phyloP scores from a whole-genome alignment of 768 basidiomycete genomes.

The Candolleomyces efflorescens region DNA sequence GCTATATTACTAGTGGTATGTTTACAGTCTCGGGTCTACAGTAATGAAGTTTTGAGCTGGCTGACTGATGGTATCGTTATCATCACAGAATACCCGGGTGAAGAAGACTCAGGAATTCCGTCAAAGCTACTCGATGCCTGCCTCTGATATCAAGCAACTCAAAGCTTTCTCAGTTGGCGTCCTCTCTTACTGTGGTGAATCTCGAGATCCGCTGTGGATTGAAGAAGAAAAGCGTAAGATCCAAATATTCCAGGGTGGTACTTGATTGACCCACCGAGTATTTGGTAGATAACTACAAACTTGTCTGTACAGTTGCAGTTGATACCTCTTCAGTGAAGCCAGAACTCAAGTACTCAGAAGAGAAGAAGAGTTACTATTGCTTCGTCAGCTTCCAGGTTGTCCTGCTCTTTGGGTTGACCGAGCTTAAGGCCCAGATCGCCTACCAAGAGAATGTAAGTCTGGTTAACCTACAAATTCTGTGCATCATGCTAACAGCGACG shows the following conservation, averaged over 20 bases:
- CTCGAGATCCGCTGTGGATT: constrained; percentile 15
- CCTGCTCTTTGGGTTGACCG: constrained; percentile 45
- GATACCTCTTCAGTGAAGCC: background rate
- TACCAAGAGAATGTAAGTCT: constrained; percentile 42
- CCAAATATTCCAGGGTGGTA: too few species aligned
- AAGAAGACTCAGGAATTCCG: constrained; percentile 14
- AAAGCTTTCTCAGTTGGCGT: constrained; percentile 3
- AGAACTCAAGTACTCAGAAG: background rate
- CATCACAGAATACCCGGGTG: constrained; percentile 11
- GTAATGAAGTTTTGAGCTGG: background rate
- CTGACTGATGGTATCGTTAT: background rate
- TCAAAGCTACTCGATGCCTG: background rate
- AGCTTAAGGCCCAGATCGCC: constrained; percentile 42
- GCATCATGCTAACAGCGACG: too few species aligned
- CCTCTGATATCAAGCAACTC: background rate
- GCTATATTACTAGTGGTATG: constrained; percentile 7
- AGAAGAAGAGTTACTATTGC: constrained; percentile 14
- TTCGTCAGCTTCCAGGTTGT: constrained; percentile 29
- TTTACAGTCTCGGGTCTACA: background rate
- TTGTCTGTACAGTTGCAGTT: too few species aligned
- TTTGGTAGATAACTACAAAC: too few species aligned
- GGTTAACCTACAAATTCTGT: background rate
- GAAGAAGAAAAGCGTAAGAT: too few species aligned
- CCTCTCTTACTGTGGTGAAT: constrained; percentile 15
- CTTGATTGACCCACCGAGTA: too few species aligned